Evolutionary conservation across 2,329 filamentous ascomycete genomes (phyloP), one percentile per base, ranked within the genome.

Genomic region (Raffaelea arxii): DNA sequence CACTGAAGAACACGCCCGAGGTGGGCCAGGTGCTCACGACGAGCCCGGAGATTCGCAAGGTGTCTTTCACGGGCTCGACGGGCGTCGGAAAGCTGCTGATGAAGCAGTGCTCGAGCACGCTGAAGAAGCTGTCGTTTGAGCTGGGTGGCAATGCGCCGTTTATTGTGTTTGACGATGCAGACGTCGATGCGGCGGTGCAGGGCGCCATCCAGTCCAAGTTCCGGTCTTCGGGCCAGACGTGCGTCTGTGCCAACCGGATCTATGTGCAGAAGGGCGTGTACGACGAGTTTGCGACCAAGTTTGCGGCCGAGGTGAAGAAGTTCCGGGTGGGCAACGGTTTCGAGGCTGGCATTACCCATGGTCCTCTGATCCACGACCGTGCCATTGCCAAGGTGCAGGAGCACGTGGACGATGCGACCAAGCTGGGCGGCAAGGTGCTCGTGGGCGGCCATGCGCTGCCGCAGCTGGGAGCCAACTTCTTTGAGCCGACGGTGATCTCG

Each of bases 111-210:
- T 79, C 89, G 0, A 75, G 78, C 36, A 95, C 89, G 0, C 51
- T 96, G 55, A 97, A 97, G 75, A 77, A 80, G 54, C 62, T 82
- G 36, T 92, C 86, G 0, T 85, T 95, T 63, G 91, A 97, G 63
- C 82, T 97, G 1, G 91, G 91, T 46, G 92, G 91, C 41, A 97
- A 97, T 62, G 86, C 91, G 0, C 91, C 91, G 2, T 94, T 96
- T 62, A 96, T 97, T 54, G 88, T 97, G 27, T 97, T 97, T 59
- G 89, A 97, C 59, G 91, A 97, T 59, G 86, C 91, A 19, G 87
- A 97, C 60, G 68, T 97, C 19, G 90, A 96, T 49, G 69, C 72
- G 4, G 92, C 92, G 3, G 88, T 97, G 1, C 69, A 79, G 0
- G 91, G 90, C 23, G 89, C 89, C 41, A 77, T 97, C 46, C 70